Base-by-base conservation (phyloP, 345 rosid genomes). In the Sisymbrium altissimum region DNA sequence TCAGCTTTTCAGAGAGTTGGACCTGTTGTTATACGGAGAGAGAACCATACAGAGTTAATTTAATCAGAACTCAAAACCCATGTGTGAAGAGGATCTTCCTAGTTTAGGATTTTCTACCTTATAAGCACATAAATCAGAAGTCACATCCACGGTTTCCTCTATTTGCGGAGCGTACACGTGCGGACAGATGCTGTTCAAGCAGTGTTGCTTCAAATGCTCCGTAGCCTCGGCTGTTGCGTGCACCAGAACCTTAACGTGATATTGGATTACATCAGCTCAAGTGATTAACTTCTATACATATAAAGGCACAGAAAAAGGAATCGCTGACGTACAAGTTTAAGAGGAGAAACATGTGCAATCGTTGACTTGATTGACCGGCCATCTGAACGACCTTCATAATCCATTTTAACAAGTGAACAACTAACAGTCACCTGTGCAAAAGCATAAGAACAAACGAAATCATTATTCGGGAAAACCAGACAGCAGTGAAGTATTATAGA, bases 141-240 rank as follows among this genome's bases (percentile, higher is more conserved):
- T 92, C 69, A 92, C 96, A 58, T 95, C 98, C 56, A 92, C 83
- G 0, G 92, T 88, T 83, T 92, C 98, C 84, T 89, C 99, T 66
- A 86, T 83, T 72, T 87, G 87, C 10, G 99, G 98, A 70, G 97
- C 90, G 70, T 87, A 95, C 77, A 95, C 98, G 41, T 92, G 91
- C 53, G 97, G 92, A 58, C 96, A 89, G 33, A 88, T 88, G 46
- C 77, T 85, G 83, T 90, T 92, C 80, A 86, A 68, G 84, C 97
- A 89, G 69, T 89, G 97, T 75, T 95, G 96, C 85, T 86, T 95
- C 86, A 95, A 78, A 86, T 92, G 99, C 78, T 92, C 99, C 1
- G 98, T 95, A 32, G 98, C 93, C 83, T 95, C 98, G 3, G 98
- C 98, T 75, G 90, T 90, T 77, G 96, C 99, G 27, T 91, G 99